Base-by-base conservation (phyloP, 2,329 filamentous ascomycete genomes). In the Microcyclosporella mali region DNA sequence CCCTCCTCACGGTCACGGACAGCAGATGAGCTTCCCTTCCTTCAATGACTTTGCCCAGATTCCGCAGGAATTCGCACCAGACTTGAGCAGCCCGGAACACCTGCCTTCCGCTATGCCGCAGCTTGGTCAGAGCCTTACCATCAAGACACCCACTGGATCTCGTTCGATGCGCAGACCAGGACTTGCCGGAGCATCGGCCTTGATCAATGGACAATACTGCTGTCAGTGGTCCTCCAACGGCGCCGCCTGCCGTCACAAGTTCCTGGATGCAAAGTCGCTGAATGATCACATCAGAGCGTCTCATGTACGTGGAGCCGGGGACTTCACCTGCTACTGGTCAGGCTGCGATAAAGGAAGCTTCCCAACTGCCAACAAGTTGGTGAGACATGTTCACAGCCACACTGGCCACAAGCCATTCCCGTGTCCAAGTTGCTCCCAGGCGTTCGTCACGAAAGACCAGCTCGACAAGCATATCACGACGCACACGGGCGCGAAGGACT, bases 361-460 rank as follows among this genome's bases (percentile, higher is more conserved):
- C 33, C 50, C 52, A 11, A 55, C 52, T 27, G 52, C 46, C 37
- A 59, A 50, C 58, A 83, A 84, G 56, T 67, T 83, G 14, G 78
- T 81, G 50, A 69, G 80, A 33, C 80, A 84, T 55, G 72, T 82
- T 61, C 78, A 81, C 52, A 78, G 75, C 2, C 80, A 84, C 57
- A 82, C 79, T 12, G 77, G 77, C 52, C 52, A 67, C 67, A 60
- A 70, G 38, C 60, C 60, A 4, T 57, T 61, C 37, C 50, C 78
- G 6, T 78, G 75, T 43, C 56, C 66, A 2, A 66, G 70, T 15
- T 85, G 82, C 53, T 67, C 70, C 8, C 67, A 76, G 44, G 67
- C 68, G 2, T 79, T 85, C 55, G 84, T 81, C 1, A 81, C 81
- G 2, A 77, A 80, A 52, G 81, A 85, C 59, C 78, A 82, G 1